Base-by-base conservation (phyloP, 2,329 filamentous ascomycete genomes). In the Arthrobotrys iridis region DNA sequence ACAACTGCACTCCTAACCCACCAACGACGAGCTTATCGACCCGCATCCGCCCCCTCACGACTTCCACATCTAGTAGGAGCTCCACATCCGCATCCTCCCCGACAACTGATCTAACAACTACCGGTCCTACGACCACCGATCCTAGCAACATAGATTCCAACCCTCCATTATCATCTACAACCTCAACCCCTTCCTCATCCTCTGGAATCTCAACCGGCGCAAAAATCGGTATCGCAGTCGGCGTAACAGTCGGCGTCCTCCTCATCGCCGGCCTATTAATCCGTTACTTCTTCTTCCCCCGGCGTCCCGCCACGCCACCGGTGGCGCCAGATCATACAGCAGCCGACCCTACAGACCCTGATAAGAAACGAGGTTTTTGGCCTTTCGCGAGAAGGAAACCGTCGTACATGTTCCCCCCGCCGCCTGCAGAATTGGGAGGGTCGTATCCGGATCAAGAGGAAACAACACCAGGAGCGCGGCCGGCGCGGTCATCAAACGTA, bases 201-300 rank as follows among this genome's bases (percentile, higher is more conserved):
- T 35, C 24, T 7, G 52, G 52, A n/a, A 60, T 74, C 24, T 74
- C 70, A 1, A 35, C 59, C 20, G 70, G 70, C 37, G 70, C 70
- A 30, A 46, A 57, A 41, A 62, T 62, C 11, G 70, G 70, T 5
- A 66, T 74, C 26, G 70, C 70, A n/a, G 63, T 74, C n/a, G 70
- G 70, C 15, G 41, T 48, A 15, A 59, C 67, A 11, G 20, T 73
- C 33, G 43, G 3, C 10, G 68, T 50, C 18, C 10, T 74, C 1
- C 7, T 46, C 11, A 18, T 67, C 33, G 45, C 26, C 11, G 62
- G 35, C 4, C 10, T 58, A 2, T 8, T 67, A n/a, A 24, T 63
- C 43, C 46, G 57, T 46, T 45, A 40, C 37, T 40, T 63, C 15
- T 41, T 60, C 48, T 28, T 58, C 62, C 1, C 8, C 22, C 57